These are phyloP conservation scores for Leucoagaricus sp. DNA, from an alignment of 1,284 basidiomycete genomes.

Conservation along the genomic window DNA sequence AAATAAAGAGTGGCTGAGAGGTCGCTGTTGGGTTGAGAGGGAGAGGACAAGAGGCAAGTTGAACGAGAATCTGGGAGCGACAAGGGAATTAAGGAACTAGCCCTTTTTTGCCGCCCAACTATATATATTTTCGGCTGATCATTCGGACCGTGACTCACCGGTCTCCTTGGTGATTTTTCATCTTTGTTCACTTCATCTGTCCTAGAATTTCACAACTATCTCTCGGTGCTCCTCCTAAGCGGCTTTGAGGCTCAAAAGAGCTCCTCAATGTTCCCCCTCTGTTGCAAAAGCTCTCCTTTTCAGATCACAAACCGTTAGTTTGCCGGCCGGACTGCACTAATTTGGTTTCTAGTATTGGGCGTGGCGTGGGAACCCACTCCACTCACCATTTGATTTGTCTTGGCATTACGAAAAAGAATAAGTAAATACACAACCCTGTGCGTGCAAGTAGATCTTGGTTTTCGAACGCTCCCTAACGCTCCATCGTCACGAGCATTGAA, in stretches of 20 bases:
- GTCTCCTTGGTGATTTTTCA: constrained; percentile 9
- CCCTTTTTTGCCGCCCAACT: constrained; percentile 4
- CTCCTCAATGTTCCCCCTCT: too few relatives aligned
- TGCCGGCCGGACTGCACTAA: background rate
- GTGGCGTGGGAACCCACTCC: background rate
- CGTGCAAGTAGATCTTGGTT: background rate
- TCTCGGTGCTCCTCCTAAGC: too few relatives aligned
- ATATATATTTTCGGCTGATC: constrained; percentile 1
- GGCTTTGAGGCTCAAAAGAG: background rate
- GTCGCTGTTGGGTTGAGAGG: constrained; percentile 2
- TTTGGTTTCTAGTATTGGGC: background rate
- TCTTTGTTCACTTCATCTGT: background rate
- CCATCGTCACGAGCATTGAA: too few relatives aligned
- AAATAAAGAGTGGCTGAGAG: constrained; percentile 7
- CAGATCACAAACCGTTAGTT: background rate
- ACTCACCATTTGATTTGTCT: background rate
- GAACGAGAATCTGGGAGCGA: background rate
- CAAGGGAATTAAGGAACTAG: background rate
- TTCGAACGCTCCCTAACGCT: background rate
- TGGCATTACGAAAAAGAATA: constrained; percentile 7
- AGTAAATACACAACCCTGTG: background rate
- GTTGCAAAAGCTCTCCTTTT: background rate
- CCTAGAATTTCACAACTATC: background rate
- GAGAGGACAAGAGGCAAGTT: too few relatives aligned
- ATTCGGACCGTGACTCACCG: background rate